Base-by-base conservation (phyloP, 169 alveolate genomes). In the Plasmodium vivax region DNA sequence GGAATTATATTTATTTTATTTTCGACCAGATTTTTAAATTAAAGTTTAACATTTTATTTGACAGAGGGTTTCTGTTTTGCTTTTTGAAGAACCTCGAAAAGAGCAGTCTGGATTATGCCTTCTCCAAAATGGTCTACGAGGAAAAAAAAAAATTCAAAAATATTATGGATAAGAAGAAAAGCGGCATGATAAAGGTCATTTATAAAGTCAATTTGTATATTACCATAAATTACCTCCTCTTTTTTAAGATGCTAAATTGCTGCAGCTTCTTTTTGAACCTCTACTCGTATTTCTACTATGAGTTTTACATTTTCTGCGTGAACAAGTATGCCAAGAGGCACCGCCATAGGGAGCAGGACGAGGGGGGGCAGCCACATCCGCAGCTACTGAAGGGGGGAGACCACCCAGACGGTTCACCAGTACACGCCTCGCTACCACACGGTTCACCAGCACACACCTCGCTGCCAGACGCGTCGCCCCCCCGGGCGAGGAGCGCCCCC, bases 51-150 rank as follows among this genome's bases (percentile, higher is more conserved):
- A 32, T 68, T 12, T 16, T 90, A 58, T 90, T 36, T 41, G 94
- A 90, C 19, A 36, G 62, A 16, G 32, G 3, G 0, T 90, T 62
- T 68, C 54, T 90, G 23, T n/a, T 43, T 27, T 80, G 77, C 23
- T 90, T 90, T 90, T 79, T 90, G 82, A 90, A 90, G 36, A 90
- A 90, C 83, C 36, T 90, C 12, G 94, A 90, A 38, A 90, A 90
- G 34, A 90, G 94, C 82, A 90, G 94, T 36, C 19, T 58, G 30
- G 94, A 90, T 80, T 90, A 80, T 90, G 94, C 94, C 14, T 90
- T 62, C 68, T 80, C 90, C 30, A 90, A 90, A 47, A 90, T 90
- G 43, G 12, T 80, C 19, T 62, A 80, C 38, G 84, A 90, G 23
- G 94, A 79, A 45, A 80, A 79, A 41, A 80, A 90, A 16, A 58